A percentile compares a stretch with the other conserved stretches of the same genome.
Evolutionary conservation across 2,329 filamentous ascomycete species (phyloP).

Genomic region (Piedraia hortae): DNA sequence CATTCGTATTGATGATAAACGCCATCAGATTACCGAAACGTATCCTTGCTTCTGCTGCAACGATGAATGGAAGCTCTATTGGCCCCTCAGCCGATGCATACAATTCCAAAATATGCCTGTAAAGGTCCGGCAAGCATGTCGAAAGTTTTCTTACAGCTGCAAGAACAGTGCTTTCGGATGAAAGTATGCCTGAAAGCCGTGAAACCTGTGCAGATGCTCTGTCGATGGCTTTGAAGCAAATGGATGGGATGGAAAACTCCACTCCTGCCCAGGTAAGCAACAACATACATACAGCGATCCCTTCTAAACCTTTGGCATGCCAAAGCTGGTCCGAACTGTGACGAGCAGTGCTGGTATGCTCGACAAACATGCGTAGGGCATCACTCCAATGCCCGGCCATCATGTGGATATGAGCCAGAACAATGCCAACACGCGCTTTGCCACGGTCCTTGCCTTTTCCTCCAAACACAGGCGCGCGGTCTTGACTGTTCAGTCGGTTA

Average conservation of each 20-base stretch:
- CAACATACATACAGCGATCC: slow-evolving; percentile 55
- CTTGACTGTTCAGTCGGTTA: slow-evolving; percentile 15
- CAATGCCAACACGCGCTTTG: slow-evolving; percentile 49
- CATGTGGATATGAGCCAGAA: slow-evolving; percentile 64
- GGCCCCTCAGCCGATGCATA: slow-evolving; percentile 34
- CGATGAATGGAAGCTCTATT: slow-evolving; percentile 41
- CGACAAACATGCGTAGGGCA: slow-evolving; percentile 55
- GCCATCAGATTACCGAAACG: slow-evolving; percentile 44
- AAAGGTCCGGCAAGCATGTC: slow-evolving; percentile 39
- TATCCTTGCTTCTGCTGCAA: slow-evolving; percentile 45
- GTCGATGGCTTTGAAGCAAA: slow-evolving; percentile 10
- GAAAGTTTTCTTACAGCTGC: slow-evolving; percentile 22
- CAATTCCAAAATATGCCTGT: slow-evolving; percentile 45
- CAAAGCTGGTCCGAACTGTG: slow-evolving; percentile 77
- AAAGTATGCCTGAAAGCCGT: slow-evolving; percentile 5
- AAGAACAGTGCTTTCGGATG: slow-evolving; percentile 5
- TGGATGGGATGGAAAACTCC: slow-evolving; percentile 41
- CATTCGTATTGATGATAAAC: slow-evolving; percentile 36
- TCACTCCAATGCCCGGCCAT: slow-evolving; percentile 77
- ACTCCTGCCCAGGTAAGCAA: slow-evolving; percentile 62
- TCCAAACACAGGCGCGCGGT: slow-evolving; percentile 35
- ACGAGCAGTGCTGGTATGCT: slow-evolving; percentile 51
- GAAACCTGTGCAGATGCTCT: slow-evolving; percentile 6
- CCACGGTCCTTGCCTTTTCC: slow-evolving; percentile 43
- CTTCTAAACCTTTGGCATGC: slow-evolving; percentile 85